A percentile compares a stretch with the other conserved stretches of the same genome.
Evolutionary conservation across 2,329 filamentous ascomycete species (phyloP).

Genomic region (Apiospora rasikravindrae): DNA sequence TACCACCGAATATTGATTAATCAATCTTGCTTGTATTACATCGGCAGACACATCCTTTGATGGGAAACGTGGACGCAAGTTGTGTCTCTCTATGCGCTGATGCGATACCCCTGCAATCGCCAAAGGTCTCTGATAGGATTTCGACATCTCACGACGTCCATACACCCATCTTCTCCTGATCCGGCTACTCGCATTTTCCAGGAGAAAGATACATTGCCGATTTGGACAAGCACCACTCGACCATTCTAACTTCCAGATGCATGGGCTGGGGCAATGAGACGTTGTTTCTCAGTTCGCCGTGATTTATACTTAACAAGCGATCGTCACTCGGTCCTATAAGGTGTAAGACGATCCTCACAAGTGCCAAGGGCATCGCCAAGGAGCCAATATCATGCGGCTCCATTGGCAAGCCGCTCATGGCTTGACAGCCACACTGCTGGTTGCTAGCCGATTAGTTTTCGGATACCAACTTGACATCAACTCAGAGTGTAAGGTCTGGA

Average conservation of each 20-base stretch:
- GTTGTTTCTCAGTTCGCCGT: not conserved
- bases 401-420: slow-evolving; percentile 29
- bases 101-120: not conserved
- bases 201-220: not conserved
- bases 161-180: not conserved
- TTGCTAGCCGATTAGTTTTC: slow-evolving; percentile 23
- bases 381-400: slow-evolving; percentile 29
- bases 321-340: not conserved
- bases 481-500: slow-evolving; percentile 31
- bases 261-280: not conserved
- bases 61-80: not conserved
- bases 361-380: slow-evolving; percentile 23
- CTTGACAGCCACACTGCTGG: slow-evolving; percentile 28
- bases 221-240: not conserved
- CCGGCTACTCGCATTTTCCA: not conserved
- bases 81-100: not conserved
- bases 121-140: slow-evolving; percentile 7
- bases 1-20: not conserved
- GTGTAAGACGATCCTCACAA: not conserved
- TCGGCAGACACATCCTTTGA: not conserved
- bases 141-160: not conserved
- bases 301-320: not conserved
- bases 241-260: not conserved
- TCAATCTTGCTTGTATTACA: not conserved
- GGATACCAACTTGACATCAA: slow-evolving; percentile 35